phyloP scores from a whole-genome alignment of 1,284 basidiomycete genomes.

The Ustilago loliicola region DNA sequence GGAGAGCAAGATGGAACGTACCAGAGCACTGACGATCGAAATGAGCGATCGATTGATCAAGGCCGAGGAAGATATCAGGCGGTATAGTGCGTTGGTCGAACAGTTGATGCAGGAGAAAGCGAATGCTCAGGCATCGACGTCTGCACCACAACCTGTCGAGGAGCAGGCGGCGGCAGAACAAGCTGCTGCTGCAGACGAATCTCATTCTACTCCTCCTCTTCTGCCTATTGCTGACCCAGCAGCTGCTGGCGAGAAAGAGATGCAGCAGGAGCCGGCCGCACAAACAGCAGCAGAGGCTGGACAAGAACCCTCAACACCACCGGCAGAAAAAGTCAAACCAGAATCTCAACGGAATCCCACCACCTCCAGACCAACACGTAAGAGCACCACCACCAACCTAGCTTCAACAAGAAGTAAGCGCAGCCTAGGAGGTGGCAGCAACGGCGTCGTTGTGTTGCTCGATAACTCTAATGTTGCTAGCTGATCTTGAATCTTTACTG shows the following conservation, averaged over 20 bases:
- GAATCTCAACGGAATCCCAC: neutral
- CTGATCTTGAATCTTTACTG: neutral
- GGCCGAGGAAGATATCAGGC: slow-evolving; percentile 36
- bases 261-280: neutral
- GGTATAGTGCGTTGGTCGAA: slow-evolving; percentile 24
- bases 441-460: neutral
- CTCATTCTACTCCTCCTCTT: neutral
- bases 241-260: neutral
- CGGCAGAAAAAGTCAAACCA: slow-evolving; percentile 5
- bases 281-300: neutral
- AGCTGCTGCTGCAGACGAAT: neutral
- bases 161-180: neutral
- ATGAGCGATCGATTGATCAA: slow-evolving; percentile 43
- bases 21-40: slow-evolving; percentile 42
- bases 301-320: slow-evolving; percentile 1
- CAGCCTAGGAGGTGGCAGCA: neutral
- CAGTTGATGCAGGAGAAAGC: slow-evolving; percentile 7
- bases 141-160: neutral
- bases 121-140: neutral
- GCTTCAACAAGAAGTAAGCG: neutral
- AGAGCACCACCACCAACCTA: neutral
- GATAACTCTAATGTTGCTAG: neutral
- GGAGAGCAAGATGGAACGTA: slow-evolving; percentile 40
- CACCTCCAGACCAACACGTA: neutral
- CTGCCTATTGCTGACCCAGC: neutral